Evolutionary conservation across 2,329 filamentous ascomycete species (phyloP).

Genomic region (Neofusicoccum ribis): DNA sequence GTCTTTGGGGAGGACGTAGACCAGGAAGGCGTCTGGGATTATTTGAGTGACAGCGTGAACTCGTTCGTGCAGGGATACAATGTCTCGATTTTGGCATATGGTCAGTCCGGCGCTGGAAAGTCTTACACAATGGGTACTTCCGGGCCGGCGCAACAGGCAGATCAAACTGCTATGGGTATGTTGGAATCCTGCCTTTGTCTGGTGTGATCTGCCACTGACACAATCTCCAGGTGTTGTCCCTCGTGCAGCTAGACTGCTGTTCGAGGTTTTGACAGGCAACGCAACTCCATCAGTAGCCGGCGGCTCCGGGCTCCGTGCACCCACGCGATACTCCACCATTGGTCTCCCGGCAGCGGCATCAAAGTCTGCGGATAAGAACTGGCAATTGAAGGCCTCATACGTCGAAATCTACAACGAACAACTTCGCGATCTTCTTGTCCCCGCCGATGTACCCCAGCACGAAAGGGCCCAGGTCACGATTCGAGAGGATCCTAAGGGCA

Average conservation of each 20-base stretch:
- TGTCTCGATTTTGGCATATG: slow-evolving; percentile 94
- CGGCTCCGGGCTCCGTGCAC: slow-evolving; percentile 76
- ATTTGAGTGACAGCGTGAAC: slow-evolving; percentile 83
- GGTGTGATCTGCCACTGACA: background rate
- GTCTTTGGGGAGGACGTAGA: slow-evolving; percentile 82
- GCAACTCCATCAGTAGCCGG: slow-evolving; percentile 53
- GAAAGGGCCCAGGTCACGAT: slow-evolving; percentile 85
- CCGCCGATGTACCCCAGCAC: slow-evolving; percentile 66
- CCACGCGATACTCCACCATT: slow-evolving; percentile 71
- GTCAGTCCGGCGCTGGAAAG: slow-evolving; percentile 95
- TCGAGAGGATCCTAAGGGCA: slow-evolving; percentile 89
- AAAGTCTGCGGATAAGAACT: slow-evolving; percentile 66
- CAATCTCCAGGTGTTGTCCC: slow-evolving; percentile 83
- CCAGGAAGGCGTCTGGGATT: slow-evolving; percentile 93
- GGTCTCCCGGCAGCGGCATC: slow-evolving; percentile 48
- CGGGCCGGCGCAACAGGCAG: slow-evolving; percentile 73
- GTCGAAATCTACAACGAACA: slow-evolving; percentile 97
- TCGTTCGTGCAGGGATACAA: slow-evolving; percentile 97
- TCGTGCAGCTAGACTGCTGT: slow-evolving; percentile 80
- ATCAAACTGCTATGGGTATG: slow-evolving; percentile 76
- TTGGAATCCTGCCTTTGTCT: slow-evolving; percentile 20
- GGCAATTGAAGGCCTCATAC: slow-evolving; percentile 92
- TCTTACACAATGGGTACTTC: slow-evolving; percentile 99
- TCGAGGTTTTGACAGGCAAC: slow-evolving; percentile 76
- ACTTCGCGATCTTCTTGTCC: slow-evolving; percentile 81